A percentile compares a stretch with the other conserved stretches of the same genome.
phyloP scores from a whole-genome alignment of 345 rosid species.

The Salix udensis region DNA sequence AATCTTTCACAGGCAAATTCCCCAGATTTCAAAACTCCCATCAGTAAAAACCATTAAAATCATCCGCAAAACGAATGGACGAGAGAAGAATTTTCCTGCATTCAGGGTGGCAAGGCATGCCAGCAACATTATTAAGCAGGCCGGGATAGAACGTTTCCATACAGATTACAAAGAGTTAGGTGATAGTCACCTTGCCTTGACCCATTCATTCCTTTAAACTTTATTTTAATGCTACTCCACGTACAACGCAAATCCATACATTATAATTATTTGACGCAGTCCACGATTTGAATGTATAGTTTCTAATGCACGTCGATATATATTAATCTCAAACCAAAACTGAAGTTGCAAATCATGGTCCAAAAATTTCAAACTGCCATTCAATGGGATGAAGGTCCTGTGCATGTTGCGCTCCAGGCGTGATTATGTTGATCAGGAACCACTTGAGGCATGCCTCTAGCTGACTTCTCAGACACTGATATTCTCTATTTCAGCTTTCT shows the following conservation, averaged over 20 bases:
- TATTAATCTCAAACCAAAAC: neutral
- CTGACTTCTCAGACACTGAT: constrained; percentile 51
- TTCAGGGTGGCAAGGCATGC: neutral
- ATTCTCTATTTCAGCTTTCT: constrained; percentile 61
- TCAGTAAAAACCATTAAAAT: neutral
- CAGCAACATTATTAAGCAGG: neutral
- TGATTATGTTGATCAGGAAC: neutral
- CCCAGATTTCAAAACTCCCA: neutral
- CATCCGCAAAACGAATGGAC: neutral
- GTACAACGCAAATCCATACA: neutral
- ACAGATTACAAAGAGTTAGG: neutral
- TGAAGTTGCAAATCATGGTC: neutral
- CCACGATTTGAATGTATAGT: neutral
- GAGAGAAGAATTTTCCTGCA: neutral
- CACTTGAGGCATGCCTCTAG: neutral
- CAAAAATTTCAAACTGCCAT: neutral
- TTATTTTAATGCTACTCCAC: neutral
- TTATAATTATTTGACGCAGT: neutral
- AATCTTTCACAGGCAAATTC: neutral
- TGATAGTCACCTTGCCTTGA: neutral
- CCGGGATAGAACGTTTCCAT: neutral
- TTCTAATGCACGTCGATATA: neutral
- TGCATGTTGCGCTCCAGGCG: neutral
- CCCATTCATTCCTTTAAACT: neutral
- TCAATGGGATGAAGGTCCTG: too few species aligned